phyloP scores from a whole-genome alignment of 306 rosid genomes.

The Vigna reflexopilosa region DNA sequence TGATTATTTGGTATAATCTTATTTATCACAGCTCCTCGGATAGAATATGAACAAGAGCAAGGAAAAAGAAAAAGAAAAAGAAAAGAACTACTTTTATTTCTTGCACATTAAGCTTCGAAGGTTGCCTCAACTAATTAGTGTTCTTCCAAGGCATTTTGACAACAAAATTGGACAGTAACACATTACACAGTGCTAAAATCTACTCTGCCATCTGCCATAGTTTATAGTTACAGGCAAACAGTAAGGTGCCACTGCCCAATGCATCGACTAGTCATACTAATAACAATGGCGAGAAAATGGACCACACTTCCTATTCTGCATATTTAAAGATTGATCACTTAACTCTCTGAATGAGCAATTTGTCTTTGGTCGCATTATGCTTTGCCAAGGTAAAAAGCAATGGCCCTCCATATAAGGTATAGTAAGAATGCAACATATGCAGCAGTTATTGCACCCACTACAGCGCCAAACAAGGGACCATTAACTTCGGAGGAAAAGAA shows the following conservation, averaged over 20 bases:
- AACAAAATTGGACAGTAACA: conserved; percentile 25
- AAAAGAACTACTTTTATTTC: background rate
- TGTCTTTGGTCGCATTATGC: conserved; percentile 44
- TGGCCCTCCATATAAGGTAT: conserved; percentile 65
- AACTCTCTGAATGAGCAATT: conserved; percentile 45
- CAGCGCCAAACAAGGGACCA: conserved; percentile 51
- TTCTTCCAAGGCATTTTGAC: conserved; percentile 31
- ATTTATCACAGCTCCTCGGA: background rate
- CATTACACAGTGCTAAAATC: conserved; percentile 22
- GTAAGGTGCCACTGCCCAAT: conserved; percentile 2
- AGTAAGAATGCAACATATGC: conserved; percentile 72
- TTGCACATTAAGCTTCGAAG: background rate
- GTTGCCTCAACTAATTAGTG: conserved; percentile 10
- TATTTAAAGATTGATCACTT: conserved; percentile 41
- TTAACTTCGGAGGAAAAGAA: conserved; percentile 80
- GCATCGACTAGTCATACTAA: conserved; percentile 17
- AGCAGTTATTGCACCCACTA: conserved; percentile 56
- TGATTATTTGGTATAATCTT: too few relatives aligned
- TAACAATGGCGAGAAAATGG: conserved; percentile 1
- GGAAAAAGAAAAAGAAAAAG: background rate
- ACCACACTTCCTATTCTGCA: background rate
- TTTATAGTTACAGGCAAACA: conserved; percentile 31
- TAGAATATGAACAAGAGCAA: background rate
- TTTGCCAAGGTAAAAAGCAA: conserved; percentile 55
- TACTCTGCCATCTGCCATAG: conserved; percentile 21